Evolutionary conservation across 2,329 filamentous ascomycete species (phyloP).

Genomic region (Verticillium zaregamsianum): DNA sequence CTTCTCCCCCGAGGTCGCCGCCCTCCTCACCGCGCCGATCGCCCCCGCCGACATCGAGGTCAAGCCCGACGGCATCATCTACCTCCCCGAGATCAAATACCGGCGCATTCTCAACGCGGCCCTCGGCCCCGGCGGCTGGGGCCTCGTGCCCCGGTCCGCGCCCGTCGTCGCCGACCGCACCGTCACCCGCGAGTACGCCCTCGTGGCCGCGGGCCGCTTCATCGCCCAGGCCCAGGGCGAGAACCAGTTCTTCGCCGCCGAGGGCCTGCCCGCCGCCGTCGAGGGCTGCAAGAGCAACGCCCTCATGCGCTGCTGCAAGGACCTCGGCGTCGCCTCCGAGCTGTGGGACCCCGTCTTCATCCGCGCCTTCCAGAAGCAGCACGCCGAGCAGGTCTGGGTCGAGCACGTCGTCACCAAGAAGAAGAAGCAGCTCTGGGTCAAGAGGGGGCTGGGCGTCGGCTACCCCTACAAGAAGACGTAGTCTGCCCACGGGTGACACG

Average conservation of each 20-base stretch:
- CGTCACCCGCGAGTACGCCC: slow-evolving; percentile 86
- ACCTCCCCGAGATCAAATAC: slow-evolving; percentile 98
- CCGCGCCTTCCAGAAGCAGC: slow-evolving; percentile 69
- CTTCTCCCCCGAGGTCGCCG: slow-evolving; percentile 66
- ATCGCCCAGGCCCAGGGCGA: slow-evolving; percentile 91
- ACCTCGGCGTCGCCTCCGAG: slow-evolving; percentile 89
- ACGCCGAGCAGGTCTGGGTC: slow-evolving; percentile 79
- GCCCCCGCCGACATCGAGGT: slow-evolving; percentile 80
- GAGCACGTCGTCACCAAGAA: slow-evolving; percentile 86
- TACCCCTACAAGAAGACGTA: slow-evolving; percentile 50
- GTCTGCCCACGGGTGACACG: neutral
- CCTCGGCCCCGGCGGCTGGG: slow-evolving; percentile 95
- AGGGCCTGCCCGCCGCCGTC: slow-evolving; percentile 87
- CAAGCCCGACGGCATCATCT: slow-evolving; percentile 95
- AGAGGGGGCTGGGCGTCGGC: slow-evolving; percentile 73
- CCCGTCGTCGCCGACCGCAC: slow-evolving; percentile 77
- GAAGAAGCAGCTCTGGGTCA: slow-evolving; percentile 80
- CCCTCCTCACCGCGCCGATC: slow-evolving; percentile 65
- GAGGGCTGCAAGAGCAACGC: slow-evolving; percentile 98
- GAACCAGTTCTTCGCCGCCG: slow-evolving; percentile 86
- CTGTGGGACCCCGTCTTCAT: slow-evolving; percentile 96
- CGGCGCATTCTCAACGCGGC: slow-evolving; percentile 81
- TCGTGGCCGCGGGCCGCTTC: slow-evolving; percentile 85
- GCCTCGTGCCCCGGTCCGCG: slow-evolving; percentile 82
- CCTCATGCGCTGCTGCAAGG: slow-evolving; percentile 97